Conservation (phyloP, 352 stramenopile genomes). For the Globisporangium spiculum region DNA sequence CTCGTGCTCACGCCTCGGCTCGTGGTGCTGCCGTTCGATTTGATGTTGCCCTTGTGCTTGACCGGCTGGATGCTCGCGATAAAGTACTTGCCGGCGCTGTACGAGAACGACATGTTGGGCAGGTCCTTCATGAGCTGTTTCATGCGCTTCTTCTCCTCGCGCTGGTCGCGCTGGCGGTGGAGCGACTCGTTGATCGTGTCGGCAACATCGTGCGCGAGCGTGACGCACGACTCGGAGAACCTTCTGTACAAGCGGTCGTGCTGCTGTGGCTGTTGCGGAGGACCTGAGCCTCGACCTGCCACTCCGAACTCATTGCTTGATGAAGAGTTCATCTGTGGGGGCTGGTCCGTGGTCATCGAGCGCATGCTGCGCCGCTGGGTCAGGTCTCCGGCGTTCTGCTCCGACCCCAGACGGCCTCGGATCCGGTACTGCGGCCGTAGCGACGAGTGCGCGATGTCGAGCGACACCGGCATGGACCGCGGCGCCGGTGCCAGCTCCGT, state of each 20-base stretch:
- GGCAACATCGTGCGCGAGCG: constrained; percentile 29
- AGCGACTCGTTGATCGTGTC: constrained; percentile 32
- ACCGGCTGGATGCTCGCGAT: constrained; percentile 47
- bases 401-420: constrained; percentile 4
- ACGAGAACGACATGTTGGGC: constrained; percentile 76
- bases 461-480: constrained; percentile 13
- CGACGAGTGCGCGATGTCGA: constrained; percentile 15
- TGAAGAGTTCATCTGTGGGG: not conserved
- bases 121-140: constrained; percentile 62
- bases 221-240: constrained; percentile 36
- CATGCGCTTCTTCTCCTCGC: constrained; percentile 43
- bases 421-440: constrained; percentile 8
- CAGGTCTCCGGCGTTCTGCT: constrained; percentile 7
- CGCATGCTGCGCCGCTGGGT: not conserved
- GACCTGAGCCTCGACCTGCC: not conserved
- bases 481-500: constrained; percentile 10
- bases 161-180: constrained; percentile 43
- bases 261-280: not conserved
- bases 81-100: constrained; percentile 55
- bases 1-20: not conserved
- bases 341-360: constrained; percentile 2
- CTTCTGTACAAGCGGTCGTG: constrained; percentile 10
- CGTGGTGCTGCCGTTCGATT: not conserved
- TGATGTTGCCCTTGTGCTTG: constrained; percentile 21
- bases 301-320: not conserved